Evolutionary conservation across 1,284 basidiomycete genomes (phyloP).

Genomic region (Lentinula novae-zelandiae): DNA sequence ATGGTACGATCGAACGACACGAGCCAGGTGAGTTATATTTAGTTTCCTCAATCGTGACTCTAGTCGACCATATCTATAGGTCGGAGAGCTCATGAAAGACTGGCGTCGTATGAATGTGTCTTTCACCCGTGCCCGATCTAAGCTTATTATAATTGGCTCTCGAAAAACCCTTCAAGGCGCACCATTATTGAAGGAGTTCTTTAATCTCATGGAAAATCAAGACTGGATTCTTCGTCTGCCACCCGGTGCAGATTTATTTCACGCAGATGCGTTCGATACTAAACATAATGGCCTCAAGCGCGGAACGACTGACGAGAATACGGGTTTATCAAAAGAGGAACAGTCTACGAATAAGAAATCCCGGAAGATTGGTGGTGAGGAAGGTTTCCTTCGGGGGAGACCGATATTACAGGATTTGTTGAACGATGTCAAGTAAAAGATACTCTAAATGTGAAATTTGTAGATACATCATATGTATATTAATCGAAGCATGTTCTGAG

Average conservation of each 20-base stretch:
- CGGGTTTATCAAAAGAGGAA: not conserved
- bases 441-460: not conserved
- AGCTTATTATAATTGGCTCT: slow-evolving; percentile 89
- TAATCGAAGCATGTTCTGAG: not conserved
- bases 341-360: not conserved
- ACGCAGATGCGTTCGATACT: slow-evolving; percentile 24
- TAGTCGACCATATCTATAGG: slow-evolving; percentile 35
- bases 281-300: not conserved
- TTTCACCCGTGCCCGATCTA: slow-evolving; percentile 89
- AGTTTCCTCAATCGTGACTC: not conserved
- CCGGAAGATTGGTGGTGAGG: slow-evolving; percentile 1
- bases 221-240: slow-evolving; percentile 68
- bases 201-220: slow-evolving; percentile 65
- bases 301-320: slow-evolving; percentile 1
- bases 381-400: slow-evolving; percentile 6
- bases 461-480: not conserved
- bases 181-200: slow-evolving; percentile 68
- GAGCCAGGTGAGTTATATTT: slow-evolving; percentile 51
- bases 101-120: slow-evolving; percentile 97
- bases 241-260: slow-evolving; percentile 48
- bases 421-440: slow-evolving; percentile 1
- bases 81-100: slow-evolving; percentile 91
- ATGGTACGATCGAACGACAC: slow-evolving; percentile 85
- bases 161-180: slow-evolving; percentile 63
- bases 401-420: slow-evolving; percentile 9